Percentiles rank a stretch among this genome's conserved stretches.
Conservation (phyloP, 2,329 filamentous ascomycete species). For the Aureobasidium sp. region DNA sequence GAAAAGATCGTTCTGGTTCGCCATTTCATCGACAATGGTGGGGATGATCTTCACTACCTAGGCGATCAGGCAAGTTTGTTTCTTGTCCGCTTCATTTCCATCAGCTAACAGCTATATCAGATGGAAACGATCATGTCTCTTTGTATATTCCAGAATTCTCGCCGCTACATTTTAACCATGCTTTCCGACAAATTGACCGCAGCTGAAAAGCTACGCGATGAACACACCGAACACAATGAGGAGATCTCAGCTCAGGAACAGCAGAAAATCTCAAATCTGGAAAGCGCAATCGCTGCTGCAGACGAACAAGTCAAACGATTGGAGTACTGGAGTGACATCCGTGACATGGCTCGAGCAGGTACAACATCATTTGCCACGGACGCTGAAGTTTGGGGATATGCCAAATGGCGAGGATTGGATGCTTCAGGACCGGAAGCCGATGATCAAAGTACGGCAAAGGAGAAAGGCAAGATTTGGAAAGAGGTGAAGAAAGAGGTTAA, state of each 20-base stretch:
- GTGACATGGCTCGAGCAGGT: slow-evolving; percentile 45
- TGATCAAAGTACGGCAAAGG: slow-evolving; percentile 22
- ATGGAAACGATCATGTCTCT: slow-evolving; percentile 89
- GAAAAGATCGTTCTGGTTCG: slow-evolving; percentile 90
- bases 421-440: slow-evolving; percentile 34
- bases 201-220: slow-evolving; percentile 54
- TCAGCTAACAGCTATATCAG: slow-evolving; percentile 37
- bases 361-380: slow-evolving; percentile 38
- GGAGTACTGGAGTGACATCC: slow-evolving; percentile 86
- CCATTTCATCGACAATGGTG: slow-evolving; percentile 81
- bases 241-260: slow-evolving; percentile 52
- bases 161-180: slow-evolving; percentile 77
- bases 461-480: slow-evolving; percentile 28
- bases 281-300: slow-evolving; percentile 77
- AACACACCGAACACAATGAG: slow-evolving; percentile 42
- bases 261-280: slow-evolving; percentile 72
- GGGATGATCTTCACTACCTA: slow-evolving; percentile 79
- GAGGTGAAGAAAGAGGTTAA: slow-evolving; percentile 18
- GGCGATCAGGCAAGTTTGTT: slow-evolving; percentile 58
- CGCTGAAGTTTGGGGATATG: slow-evolving; percentile 35
- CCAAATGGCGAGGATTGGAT: slow-evolving; percentile 43
- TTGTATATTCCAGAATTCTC: slow-evolving; percentile 91
- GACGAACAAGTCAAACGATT: slow-evolving; percentile 83
- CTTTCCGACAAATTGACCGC: slow-evolving; percentile 70
- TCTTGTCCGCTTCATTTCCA: slow-evolving; percentile 28